Evolutionary conservation across 441 rosid species (phyloP).

Genomic region (Adansonia grandidieri): DNA sequence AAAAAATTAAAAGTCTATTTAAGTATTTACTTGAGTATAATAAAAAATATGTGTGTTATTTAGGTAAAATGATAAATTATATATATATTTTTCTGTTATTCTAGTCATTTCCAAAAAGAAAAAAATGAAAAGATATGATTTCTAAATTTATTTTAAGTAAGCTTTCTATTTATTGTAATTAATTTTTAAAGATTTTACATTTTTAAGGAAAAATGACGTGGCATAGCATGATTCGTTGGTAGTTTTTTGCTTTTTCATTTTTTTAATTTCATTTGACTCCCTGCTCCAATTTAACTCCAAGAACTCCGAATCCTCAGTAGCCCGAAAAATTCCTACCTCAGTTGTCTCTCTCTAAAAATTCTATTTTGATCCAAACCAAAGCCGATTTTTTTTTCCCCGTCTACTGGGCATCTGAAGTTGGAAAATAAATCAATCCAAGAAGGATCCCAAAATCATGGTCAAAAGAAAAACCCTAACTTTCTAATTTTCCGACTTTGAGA

Average conservation of each 20-base stretch:
- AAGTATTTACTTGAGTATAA: no score
- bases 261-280: background rate
- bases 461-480: background rate
- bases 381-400: background rate
- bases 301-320: background rate
- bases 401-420: conserved; percentile 21
- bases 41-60: no score
- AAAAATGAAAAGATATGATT: no score
- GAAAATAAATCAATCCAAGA: conserved; percentile 20
- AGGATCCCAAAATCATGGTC: conserved; percentile 37
- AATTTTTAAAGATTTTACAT: background rate
- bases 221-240: background rate
- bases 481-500: background rate
- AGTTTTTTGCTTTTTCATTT: background rate
- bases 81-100: no score
- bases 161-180: no score
- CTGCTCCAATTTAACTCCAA: background rate
- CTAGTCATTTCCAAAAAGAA: no score
- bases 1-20: no score
- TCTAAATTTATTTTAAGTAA: no score
- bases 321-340: background rate
- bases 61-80: no score
- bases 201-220: background rate
- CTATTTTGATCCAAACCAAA: background rate
- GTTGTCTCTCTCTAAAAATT: background rate